Base-by-base conservation (phyloP, 1,284 basidiomycete species). In the Wolfiporia cocos region DNA sequence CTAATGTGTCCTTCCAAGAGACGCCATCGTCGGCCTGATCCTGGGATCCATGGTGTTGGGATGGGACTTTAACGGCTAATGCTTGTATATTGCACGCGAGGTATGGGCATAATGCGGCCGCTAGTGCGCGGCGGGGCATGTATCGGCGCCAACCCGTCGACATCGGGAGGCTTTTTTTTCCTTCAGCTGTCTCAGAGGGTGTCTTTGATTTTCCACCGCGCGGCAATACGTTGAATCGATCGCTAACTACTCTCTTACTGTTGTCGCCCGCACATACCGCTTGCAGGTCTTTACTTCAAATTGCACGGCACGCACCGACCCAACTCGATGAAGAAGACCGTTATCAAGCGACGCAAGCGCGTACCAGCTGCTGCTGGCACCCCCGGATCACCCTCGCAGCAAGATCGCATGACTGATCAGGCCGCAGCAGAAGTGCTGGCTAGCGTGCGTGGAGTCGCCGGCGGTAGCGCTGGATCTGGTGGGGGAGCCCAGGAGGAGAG, bases 311-410 rank as follows among this genome's bases (percentile, higher is more conserved):
- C 91, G 1, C 93, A 97, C 56, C 83, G 95, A 33, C 95, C 95
- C 24, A 95, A 95, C 49, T 92, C 92, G 44, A 94, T 99, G 92
- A 97, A 96, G 69, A 97, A 98, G 73, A 89, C 91, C 3, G 92
- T 97, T 54, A 99, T 99, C 74, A 99, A 99, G 71, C 81, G 95
- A 28, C 76, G 95, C 49, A 98, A 98, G 69, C 85, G 95, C 52
- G 92, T 98, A 22, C 90, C 93, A 37, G 92, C 91, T 30, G 83
- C 77, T 37, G 51, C 68, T 39, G 74, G 72, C 43, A 47, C 47
- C 10, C 50, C 52, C 17, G 53, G 57, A 2, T 61, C 60, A 3
- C 61, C 59, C 19, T 58, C 49, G 42, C 55, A 56, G 34, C 57
- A 61, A 33, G 57, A 59, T 43, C 76, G 81, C 37, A 81, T 88